Conservation (phyloP, 225 moss, liverwort and hornwort genomes). For the Marchantia paleacea region DNA sequence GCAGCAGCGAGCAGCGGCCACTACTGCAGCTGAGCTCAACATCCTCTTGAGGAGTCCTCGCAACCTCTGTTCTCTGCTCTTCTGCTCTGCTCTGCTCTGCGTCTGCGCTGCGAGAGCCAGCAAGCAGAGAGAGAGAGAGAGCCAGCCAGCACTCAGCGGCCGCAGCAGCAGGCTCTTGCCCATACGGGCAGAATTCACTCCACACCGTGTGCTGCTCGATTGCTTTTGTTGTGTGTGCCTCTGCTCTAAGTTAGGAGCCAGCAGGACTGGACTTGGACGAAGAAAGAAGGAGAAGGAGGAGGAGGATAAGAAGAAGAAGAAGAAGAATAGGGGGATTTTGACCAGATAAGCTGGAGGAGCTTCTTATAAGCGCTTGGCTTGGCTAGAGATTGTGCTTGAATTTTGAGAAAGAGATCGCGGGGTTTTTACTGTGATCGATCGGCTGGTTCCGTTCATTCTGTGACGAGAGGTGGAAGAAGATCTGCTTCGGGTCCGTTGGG, state of each 20-base stretch:
- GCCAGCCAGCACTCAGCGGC: not conserved
- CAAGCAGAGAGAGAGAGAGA: not conserved
- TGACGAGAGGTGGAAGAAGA: not conserved
- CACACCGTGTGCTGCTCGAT: conserved; percentile 2
- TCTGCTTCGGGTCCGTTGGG: not conserved
- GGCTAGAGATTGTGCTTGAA: not conserved
- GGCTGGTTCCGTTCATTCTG: not conserved
- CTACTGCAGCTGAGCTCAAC: not conserved
- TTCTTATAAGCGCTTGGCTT: conserved; percentile 3
- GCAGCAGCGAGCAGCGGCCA: not conserved
- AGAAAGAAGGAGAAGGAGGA: not conserved
- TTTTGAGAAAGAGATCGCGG: conserved; percentile 10
- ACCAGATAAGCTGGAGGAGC: not conserved
- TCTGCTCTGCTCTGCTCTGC: conserved; percentile 20
- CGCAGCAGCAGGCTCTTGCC: conserved; percentile 10
- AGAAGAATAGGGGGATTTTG: no score
- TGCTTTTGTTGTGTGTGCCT: conserved; percentile 2
- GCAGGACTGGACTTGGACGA: conserved; percentile 13
- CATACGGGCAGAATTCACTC: conserved; percentile 5
- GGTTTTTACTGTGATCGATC: not conserved
- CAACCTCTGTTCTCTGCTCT: conserved; percentile 3
- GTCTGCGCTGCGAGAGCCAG: not conserved
- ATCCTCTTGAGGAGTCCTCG: conserved; percentile 15
- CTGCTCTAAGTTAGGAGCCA: conserved; percentile 11
- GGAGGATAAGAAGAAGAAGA: not conserved